These are phyloP conservation scores for Aureobasidium sp. DNA, from an alignment of 2,329 filamentous ascomycete species.

Conservation along the genomic window DNA sequence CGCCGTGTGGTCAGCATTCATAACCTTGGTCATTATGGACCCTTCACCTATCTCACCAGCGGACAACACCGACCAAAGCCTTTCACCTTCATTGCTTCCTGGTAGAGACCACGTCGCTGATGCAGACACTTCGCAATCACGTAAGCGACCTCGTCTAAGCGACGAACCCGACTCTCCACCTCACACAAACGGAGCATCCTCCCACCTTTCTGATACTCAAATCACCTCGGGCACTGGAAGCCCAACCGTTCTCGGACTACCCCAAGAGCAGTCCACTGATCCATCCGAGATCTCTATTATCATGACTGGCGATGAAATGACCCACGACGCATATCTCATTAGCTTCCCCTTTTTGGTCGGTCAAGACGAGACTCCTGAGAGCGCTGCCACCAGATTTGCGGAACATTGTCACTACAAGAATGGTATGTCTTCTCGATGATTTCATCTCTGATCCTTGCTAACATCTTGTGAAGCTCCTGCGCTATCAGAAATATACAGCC, in stretches of 20 bases:
- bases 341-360: not conserved
- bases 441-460: not conserved
- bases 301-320: slow-evolving; percentile 25
- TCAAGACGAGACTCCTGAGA: not conserved
- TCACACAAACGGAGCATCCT: slow-evolving; percentile 21
- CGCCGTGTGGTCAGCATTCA: not conserved
- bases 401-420: not conserved
- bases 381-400: not conserved
- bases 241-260: slow-evolving; percentile 30
- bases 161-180: slow-evolving; percentile 28
- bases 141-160: slow-evolving; percentile 41
- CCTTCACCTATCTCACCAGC: slow-evolving; percentile 17
- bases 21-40: slow-evolving; percentile 19
- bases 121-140: slow-evolving; percentile 37
- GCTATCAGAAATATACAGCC: not conserved
- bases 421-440: not conserved
- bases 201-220: slow-evolving; percentile 20
- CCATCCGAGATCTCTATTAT: not conserved
- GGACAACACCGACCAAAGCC: not conserved
- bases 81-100: slow-evolving; percentile 24
- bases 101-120: slow-evolving; percentile 40
- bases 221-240: not conserved
- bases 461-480: not conserved
- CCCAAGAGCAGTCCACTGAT: not conserved
- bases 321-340: not conserved